Percentiles rank a stretch among this genome's conserved stretches.
Conservation (phyloP, 352 stramenopile genomes). For the Phytophthora pseudosyringae region DNA sequence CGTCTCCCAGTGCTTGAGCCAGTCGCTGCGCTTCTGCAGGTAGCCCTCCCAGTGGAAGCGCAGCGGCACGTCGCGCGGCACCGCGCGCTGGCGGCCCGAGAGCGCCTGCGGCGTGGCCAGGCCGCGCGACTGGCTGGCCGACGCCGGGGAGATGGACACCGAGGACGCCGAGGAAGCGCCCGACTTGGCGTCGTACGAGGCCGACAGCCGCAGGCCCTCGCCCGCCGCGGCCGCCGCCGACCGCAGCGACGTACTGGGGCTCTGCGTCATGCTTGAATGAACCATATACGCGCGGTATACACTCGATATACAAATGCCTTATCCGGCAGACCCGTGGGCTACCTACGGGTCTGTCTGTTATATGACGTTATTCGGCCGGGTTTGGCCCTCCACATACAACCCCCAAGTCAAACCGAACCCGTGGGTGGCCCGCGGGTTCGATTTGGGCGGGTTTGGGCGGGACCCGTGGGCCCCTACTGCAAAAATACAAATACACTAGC, state of each 20-base stretch:
- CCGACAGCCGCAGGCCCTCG: slow-evolving; percentile 18
- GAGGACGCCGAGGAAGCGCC: slow-evolving; percentile 29
- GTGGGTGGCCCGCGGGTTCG: no score
- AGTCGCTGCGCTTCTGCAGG: slow-evolving; percentile 89
- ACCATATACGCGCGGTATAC: slow-evolving; percentile 15
- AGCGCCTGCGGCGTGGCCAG: slow-evolving; percentile 14
- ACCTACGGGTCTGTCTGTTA: no score
- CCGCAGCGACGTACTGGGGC: slow-evolving; percentile 25
- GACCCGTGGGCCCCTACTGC: no score
- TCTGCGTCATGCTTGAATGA: slow-evolving; percentile 38
- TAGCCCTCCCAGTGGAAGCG: slow-evolving; percentile 87
- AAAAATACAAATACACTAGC: no score
- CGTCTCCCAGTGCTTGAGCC: slow-evolving; percentile 91
- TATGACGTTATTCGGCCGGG: no score
- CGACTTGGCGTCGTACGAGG: slow-evolving; percentile 24
- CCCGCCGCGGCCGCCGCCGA: slow-evolving; percentile 14
- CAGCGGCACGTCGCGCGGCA: slow-evolving; percentile 49
- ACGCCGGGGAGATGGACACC: slow-evolving; percentile 32
- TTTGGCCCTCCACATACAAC: no score
- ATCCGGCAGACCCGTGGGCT: no score
- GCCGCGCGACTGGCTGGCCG: slow-evolving; percentile 17
- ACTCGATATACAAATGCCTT: no score
- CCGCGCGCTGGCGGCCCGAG: slow-evolving; percentile 5
- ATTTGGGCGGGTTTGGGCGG: no score
- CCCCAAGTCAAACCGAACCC: no score